Conservation (phyloP, 495 filamentous ascomycete genomes). For the Aspergillus haitiensis region DNA sequence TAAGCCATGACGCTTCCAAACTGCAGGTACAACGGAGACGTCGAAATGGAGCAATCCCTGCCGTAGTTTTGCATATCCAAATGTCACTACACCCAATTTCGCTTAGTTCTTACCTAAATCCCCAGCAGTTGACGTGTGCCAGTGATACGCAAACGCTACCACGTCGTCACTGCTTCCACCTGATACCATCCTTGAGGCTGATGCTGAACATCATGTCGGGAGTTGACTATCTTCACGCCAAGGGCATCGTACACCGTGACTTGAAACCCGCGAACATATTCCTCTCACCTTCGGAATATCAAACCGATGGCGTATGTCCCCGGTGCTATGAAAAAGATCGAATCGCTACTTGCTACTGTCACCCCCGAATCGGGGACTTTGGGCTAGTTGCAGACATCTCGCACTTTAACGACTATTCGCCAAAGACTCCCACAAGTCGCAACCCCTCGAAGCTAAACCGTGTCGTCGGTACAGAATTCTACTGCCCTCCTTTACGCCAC, state of each 20-base stretch:
- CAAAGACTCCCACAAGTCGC: conserved; percentile 22
- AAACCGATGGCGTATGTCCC: conserved; percentile 27
- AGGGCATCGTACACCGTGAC: conserved; percentile 65
- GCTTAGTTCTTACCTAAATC: conserved; percentile 47
- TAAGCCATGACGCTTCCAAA: conserved; percentile 43
- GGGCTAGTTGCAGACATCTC: conserved; percentile 56
- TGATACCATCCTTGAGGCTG: conserved; percentile 44
- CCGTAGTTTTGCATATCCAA: conserved; percentile 53
- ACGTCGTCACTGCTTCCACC: conserved; percentile 52
- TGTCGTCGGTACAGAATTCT: conserved; percentile 51
- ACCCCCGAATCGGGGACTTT: conserved; percentile 56
- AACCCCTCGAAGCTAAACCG: conserved; percentile 29
- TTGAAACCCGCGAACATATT: conserved; percentile 75
- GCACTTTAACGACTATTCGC: conserved; percentile 32
- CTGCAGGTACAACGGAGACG: conserved; percentile 34
- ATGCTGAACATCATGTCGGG: conserved; percentile 47
- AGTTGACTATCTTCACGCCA: conserved; percentile 62
- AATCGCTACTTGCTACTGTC: conserved; percentile 38
- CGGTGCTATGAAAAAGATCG: conserved; percentile 32
- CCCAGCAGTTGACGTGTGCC: conserved; percentile 21
- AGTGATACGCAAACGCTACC: conserved; percentile 16
- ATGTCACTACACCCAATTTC: conserved; percentile 56
- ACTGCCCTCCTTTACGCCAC: conserved; percentile 38
- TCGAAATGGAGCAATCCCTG: conserved; percentile 32
- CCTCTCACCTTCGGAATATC: conserved; percentile 42